Conservation (phyloP, 257 asterid species). For the Solanum clarkiae region DNA sequence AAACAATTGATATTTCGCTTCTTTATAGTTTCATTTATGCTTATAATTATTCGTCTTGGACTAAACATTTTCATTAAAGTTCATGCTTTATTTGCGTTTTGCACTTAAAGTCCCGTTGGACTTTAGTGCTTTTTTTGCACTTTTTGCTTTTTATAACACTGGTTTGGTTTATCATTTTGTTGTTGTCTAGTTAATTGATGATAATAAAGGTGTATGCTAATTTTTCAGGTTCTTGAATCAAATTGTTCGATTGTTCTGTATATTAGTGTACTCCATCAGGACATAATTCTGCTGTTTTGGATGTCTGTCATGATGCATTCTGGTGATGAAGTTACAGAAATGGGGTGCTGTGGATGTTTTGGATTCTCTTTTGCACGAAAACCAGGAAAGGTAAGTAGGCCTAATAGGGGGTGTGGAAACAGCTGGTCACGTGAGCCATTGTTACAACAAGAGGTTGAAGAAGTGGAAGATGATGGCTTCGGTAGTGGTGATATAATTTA, state of each 20-base stretch:
- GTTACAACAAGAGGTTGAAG: conserved; percentile 55
- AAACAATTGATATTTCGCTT: background rate
- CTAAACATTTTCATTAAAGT: background rate
- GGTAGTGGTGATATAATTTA: conserved; percentile 52
- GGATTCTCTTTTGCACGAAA: conserved; percentile 65
- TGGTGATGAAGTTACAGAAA: conserved; percentile 33
- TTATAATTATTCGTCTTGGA: background rate
- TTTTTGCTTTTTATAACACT: background rate
- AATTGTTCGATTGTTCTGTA: conserved; percentile 9
- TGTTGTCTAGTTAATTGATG: background rate
- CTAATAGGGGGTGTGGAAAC: conserved; percentile 19
- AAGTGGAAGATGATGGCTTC: conserved; percentile 23
- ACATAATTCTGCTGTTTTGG: background rate
- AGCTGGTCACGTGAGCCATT: conserved; percentile 43
- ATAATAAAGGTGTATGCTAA: background rate
- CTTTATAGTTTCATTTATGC: background rate
- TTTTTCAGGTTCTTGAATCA: conserved; percentile 50
- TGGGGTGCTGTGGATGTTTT: conserved; percentile 96
- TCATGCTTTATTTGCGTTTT: background rate
- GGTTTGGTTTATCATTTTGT: background rate
- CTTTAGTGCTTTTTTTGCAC: background rate
- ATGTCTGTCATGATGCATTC: conserved; percentile 32
- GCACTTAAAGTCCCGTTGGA: background rate
- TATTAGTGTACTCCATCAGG: conserved; percentile 7
- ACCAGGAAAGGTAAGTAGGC: conserved; percentile 30